Conservation (phyloP, 2,329 filamentous ascomycete genomes). For the Stagonosporopsis cucurbitacearum region DNA sequence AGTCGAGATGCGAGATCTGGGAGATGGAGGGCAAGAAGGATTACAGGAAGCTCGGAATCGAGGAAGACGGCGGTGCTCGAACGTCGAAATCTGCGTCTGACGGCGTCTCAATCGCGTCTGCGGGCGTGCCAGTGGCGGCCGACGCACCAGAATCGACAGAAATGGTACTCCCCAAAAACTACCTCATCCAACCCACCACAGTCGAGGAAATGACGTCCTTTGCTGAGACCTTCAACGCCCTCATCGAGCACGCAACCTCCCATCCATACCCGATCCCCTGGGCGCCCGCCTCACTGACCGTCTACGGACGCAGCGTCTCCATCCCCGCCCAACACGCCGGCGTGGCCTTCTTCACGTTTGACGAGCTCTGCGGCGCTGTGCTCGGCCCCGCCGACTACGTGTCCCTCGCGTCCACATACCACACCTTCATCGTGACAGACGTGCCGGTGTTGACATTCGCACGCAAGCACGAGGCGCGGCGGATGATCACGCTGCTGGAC, state of each 20-base stretch:
- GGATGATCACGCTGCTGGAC: slow-evolving; percentile 81
- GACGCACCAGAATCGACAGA: slow-evolving; percentile 4
- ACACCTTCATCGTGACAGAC: slow-evolving; percentile 76
- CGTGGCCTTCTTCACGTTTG: slow-evolving; percentile 70
- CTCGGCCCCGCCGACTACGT: slow-evolving; percentile 85
- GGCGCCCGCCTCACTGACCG: slow-evolving; percentile 53
- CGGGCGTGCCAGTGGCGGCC: neutral
- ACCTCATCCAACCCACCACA: slow-evolving; percentile 40
- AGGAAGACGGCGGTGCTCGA: slow-evolving; percentile 18
- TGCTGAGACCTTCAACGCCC: slow-evolving; percentile 29
- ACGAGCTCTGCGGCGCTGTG: slow-evolving; percentile 66
- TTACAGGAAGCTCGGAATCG: slow-evolving; percentile 62
- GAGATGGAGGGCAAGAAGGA: slow-evolving; percentile 79
- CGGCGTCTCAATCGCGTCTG: slow-evolving; percentile 1
- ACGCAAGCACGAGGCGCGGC: slow-evolving; percentile 80
- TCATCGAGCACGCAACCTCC: slow-evolving; percentile 29
- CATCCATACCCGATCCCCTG: slow-evolving; percentile 52
- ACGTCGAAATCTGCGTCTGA: neutral
- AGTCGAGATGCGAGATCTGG: slow-evolving; percentile 81
- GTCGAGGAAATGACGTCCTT: slow-evolving; percentile 30
- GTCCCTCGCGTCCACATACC: slow-evolving; percentile 78
- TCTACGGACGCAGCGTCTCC: slow-evolving; percentile 69
- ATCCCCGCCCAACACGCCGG: slow-evolving; percentile 66
- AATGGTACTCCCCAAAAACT: slow-evolving; percentile 41
- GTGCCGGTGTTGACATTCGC: slow-evolving; percentile 71